These are phyloP conservation scores for Lactifluus rugatus DNA, from an alignment of 768 basidiomycete species.

Conservation along the genomic window DNA sequence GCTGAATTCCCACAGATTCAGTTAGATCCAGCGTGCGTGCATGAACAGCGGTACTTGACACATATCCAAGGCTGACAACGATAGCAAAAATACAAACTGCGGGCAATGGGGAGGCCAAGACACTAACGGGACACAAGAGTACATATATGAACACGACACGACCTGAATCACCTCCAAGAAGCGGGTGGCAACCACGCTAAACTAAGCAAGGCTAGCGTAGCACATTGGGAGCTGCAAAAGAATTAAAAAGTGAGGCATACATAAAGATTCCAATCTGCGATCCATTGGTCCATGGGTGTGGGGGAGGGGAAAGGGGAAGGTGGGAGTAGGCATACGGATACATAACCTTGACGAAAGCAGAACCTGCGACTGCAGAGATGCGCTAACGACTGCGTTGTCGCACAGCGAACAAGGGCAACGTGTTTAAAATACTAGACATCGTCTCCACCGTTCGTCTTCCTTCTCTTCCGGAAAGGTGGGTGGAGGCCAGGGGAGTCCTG, in stretches of 20 bases:
- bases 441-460: conserved; percentile 23
- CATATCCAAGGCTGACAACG: background rate
- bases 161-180: background rate
- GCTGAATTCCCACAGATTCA: background rate
- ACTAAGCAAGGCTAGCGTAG: background rate
- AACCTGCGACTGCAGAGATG: background rate
- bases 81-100: conserved; percentile 10
- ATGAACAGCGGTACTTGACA: background rate
- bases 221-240: background rate
- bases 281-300: background rate
- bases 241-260: background rate
- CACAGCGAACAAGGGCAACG: background rate
- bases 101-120: background rate
- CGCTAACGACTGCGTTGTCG: background rate
- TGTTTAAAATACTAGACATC: background rate
- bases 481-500: background rate
- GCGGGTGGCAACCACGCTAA: background rate
- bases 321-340: conserved; percentile 8
- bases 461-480: conserved; percentile 27
- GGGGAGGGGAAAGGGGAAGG: background rate
- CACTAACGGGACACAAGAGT: conserved; percentile 10
- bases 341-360: conserved; percentile 1
- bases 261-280: conserved; percentile 1
- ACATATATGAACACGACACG: conserved; percentile 2
- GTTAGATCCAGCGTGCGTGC: background rate